These are phyloP conservation scores for Amaranthus tricolor DNA, from an alignment of 179 eudicot species.

Conservation along the genomic window DNA sequence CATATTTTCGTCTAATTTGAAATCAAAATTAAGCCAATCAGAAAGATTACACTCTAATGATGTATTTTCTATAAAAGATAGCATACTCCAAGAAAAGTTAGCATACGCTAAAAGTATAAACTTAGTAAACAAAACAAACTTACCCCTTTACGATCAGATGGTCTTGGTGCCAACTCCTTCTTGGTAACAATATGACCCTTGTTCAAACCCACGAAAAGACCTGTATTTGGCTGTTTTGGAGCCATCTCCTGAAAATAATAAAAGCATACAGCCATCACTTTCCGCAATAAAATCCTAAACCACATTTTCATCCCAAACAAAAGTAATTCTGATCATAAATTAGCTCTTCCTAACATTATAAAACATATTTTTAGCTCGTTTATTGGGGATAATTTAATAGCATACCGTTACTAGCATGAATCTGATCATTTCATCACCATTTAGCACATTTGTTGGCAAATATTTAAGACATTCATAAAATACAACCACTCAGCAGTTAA, in stretches of 20 bases:
- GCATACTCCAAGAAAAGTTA: neutral
- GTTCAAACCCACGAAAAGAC: conserved; percentile 63
- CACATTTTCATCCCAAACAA: neutral
- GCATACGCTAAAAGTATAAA: neutral
- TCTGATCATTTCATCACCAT: no score
- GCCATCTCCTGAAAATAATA: conserved; percentile 26
- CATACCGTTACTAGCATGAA: neutral
- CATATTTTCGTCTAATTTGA: neutral
- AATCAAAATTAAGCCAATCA: neutral
- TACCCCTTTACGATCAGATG: conserved; percentile 60
- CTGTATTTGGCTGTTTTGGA: conserved; percentile 29
- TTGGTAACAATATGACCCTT: conserved; percentile 64
- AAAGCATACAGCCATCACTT: neutral
- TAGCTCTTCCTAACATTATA: no score
- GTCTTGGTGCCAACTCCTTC: conserved; percentile 59
- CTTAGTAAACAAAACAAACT: neutral
- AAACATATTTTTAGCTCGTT: no score
- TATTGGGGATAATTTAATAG: no score
- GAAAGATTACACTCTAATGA: neutral
- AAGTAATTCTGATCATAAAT: no score
- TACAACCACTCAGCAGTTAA: neutral
- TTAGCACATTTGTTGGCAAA: neutral
- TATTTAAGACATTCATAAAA: neutral
- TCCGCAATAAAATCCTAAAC: neutral
- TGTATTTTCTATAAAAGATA: neutral